Conservation (phyloP, 148 eudicot species). For the Amaranthus palmeri region DNA sequence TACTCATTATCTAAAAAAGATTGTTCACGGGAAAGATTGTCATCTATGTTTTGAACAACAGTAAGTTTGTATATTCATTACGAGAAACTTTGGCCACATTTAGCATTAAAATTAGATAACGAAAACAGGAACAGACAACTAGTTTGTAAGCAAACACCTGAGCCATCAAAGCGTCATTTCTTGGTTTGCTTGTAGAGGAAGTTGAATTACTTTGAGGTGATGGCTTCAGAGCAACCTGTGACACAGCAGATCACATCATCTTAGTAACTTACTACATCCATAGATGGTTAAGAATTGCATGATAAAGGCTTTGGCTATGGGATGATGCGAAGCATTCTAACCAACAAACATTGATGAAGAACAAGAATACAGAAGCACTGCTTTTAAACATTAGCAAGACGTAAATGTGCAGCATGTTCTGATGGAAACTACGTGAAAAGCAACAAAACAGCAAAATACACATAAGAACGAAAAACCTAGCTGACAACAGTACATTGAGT, state of each 20-base stretch:
- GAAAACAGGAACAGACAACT: background rate
- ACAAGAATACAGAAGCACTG: background rate
- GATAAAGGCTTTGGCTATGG: background rate
- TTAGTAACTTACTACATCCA: background rate
- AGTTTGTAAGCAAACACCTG: conserved; percentile 44
- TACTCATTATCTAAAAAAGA: background rate
- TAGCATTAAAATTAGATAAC: background rate
- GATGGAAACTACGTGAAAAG: too few species aligned
- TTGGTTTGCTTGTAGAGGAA: conserved; percentile 49
- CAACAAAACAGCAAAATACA: background rate
- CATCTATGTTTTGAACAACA: background rate
- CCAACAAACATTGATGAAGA: background rate
- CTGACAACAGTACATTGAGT: background rate
- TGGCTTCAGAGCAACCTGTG: conserved; percentile 60
- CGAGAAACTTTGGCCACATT: background rate
- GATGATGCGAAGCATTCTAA: background rate
- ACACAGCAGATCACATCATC: conserved; percentile 4
- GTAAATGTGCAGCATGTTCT: too few species aligned
- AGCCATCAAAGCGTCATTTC: conserved; percentile 60
- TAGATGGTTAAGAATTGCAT: background rate
- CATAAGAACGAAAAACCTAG: background rate
- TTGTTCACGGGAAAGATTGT: background rate
- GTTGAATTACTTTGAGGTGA: conserved; percentile 44
- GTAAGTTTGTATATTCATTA: background rate
- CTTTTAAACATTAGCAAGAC: background rate